These are phyloP conservation scores for Botrytis tulipae DNA, from an alignment of 2,329 filamentous ascomycete species.

Conservation along the genomic window DNA sequence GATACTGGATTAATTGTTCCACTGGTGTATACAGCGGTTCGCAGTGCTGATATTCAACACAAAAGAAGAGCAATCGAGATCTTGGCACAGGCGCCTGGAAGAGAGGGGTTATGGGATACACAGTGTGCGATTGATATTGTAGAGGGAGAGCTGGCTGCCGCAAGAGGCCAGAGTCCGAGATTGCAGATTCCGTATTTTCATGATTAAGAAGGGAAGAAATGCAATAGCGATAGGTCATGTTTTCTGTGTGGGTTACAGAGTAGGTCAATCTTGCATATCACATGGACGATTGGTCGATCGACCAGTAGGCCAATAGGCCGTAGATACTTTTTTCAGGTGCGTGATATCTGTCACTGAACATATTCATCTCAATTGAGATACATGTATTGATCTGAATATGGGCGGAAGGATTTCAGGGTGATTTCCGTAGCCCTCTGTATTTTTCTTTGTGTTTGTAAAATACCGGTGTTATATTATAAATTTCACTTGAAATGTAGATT, in stretches of 20 bases:
- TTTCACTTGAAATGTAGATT: not conserved
- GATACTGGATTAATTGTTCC: slow-evolving; percentile 33
- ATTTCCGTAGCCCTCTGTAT: not conserved
- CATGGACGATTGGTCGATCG: not conserved
- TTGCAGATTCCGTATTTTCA: not conserved
- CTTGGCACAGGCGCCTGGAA: slow-evolving; percentile 27
- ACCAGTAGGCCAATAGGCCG: not conserved
- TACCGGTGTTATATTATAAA: not conserved
- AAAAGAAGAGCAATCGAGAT: slow-evolving; percentile 29
- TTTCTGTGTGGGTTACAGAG: not conserved
- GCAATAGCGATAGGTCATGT: not conserved
- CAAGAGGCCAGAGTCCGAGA: not conserved
- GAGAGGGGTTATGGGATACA: slow-evolving; percentile 37
- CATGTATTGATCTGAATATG: not conserved
- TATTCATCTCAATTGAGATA: not conserved
- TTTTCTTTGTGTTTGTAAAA: not conserved
- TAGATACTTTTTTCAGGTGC: not conserved
- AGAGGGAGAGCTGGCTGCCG: slow-evolving; percentile 16
- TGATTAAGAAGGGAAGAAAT: not conserved
- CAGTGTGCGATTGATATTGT: slow-evolving; percentile 29
- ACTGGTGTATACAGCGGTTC: slow-evolving; percentile 31
- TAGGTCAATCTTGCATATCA: not conserved
- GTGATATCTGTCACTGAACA: not conserved
- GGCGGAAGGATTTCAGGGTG: not conserved
- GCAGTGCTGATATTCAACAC: slow-evolving; percentile 23